Evolutionary conservation across 2,329 filamentous ascomycete genomes (phyloP), one percentile per base, ranked within the genome.

Genomic region (Pseudomassariella vexata): DNA sequence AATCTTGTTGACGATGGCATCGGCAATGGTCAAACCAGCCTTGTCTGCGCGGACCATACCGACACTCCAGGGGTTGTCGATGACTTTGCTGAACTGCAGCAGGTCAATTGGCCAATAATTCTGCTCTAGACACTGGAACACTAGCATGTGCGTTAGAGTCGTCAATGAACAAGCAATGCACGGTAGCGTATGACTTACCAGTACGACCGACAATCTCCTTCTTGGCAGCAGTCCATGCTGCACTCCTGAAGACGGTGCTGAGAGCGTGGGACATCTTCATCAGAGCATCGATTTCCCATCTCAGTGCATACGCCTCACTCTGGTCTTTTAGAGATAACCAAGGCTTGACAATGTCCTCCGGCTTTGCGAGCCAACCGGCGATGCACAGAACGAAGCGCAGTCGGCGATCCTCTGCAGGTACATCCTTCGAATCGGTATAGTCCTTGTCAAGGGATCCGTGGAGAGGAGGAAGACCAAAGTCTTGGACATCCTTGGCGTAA

Each of bases 391-490:
- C 83, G n/a, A 95, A 73, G 19, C 89, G 78, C 32, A 96, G 65
- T 24, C 84, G 73, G 37, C 82, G 76, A 42, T 80, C 68, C 19
- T 76, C 65, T 5, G 78, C 53, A 34, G 68, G 54, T 39, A 77
- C 50, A 37, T 70, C 59, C 36, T 65, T 67, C 9, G 66, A 63
- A 36, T 79, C 70, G 19, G 63, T 53, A 26, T 65, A 56, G 22
- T 69, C 62, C 3, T 57, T 38, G 22, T 56, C 48, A 26, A 51
- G 54, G 10, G 62, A 52, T 10, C 73, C 71, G 32, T 78, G 75
- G 11, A 94, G 66, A 1, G 87, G 85, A 9, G 95, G 60, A 47
- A 96, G 85, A 1, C 78, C 86, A 56, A 95, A 94, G 50, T 96
- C 89, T 47, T 86, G 79, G 11, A 96, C 81, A 42, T 95, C 87